Evolutionary conservation across 2,329 filamentous ascomycete species (phyloP).

Genomic region (Xylaria sp.): DNA sequence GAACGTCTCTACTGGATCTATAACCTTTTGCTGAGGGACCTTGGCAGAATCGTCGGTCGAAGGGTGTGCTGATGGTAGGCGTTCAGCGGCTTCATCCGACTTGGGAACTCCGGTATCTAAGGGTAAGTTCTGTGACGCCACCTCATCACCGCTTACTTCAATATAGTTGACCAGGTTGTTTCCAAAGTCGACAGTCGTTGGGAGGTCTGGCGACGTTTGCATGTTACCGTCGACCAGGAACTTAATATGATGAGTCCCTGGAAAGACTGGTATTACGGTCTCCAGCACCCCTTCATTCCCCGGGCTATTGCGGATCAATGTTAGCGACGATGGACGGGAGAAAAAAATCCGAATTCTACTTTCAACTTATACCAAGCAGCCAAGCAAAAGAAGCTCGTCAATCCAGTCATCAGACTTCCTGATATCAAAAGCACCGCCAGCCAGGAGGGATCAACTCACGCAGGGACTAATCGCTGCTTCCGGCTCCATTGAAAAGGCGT

Average conservation of each 20-base stretch:
- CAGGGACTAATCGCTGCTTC: conserved; percentile 83
- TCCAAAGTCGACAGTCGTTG: conserved; percentile 95
- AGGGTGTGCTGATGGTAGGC: conserved; percentile 38
- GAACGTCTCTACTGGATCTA: conserved; percentile 63
- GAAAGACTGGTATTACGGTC: conserved; percentile 79
- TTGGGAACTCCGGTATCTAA: conserved; percentile 36
- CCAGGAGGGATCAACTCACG: conserved; percentile 62
- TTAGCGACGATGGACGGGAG: conserved; percentile 19
- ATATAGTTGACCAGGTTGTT: conserved; percentile 99
- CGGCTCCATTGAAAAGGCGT: conserved; percentile 98
- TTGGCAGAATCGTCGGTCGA: conserved; percentile 47
- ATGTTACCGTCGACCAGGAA: conserved; percentile 95
- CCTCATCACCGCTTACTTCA: conserved; percentile 71
- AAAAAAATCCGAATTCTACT: not conserved
- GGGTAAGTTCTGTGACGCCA: conserved; percentile 32
- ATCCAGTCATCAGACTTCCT: conserved; percentile 14
- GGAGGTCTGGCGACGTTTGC: conserved; percentile 82
- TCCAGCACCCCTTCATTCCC: conserved; percentile 68
- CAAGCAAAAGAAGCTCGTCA: not conserved
- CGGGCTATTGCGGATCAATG: conserved; percentile 43
- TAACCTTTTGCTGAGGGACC: conserved; percentile 57
- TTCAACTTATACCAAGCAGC: not conserved
- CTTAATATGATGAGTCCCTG: conserved; percentile 94
- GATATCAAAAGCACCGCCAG: conserved; percentile 16
- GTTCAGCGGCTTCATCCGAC: conserved; percentile 34